Conservation (phyloP, 2,329 filamentous ascomycete genomes). For the Alternaria brassicicola region DNA sequence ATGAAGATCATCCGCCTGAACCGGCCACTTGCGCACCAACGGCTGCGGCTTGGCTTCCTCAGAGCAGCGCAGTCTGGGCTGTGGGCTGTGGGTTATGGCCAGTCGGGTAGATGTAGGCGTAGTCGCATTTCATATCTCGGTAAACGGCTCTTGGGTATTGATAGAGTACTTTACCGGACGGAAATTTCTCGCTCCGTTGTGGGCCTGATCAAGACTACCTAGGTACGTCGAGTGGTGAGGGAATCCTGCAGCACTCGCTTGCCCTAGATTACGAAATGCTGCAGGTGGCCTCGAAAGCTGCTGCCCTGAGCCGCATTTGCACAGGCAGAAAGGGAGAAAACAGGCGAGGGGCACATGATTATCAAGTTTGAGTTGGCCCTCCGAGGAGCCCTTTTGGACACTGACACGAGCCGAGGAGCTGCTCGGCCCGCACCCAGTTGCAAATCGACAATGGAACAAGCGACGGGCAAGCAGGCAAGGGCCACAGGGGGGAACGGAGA, state of each 20-base stretch:
- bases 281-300: slow-evolving; percentile 18
- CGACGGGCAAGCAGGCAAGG: slow-evolving; percentile 25
- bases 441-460: slow-evolving; percentile 41
- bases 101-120: slow-evolving; percentile 18
- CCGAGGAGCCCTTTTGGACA: slow-evolving; percentile 3
- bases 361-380: slow-evolving; percentile 9
- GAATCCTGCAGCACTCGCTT: slow-evolving; percentile 25
- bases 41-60: slow-evolving; percentile 24
- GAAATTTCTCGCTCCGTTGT: slow-evolving; percentile 41
- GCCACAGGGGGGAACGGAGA: slow-evolving; percentile 20
- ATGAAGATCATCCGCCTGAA: slow-evolving; percentile 27
- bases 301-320: slow-evolving; percentile 21
- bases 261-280: slow-evolving; percentile 22
- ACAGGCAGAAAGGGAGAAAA: slow-evolving; percentile 10
- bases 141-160: slow-evolving; percentile 18
- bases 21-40: slow-evolving; percentile 23
- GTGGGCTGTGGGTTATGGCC: slow-evolving; percentile 22
- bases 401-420: slow-evolving; percentile 32
- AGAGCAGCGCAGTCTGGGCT: slow-evolving; percentile 27
- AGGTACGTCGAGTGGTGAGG: slow-evolving; percentile 9
- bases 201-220: slow-evolving; percentile 17
- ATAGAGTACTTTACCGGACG: slow-evolving; percentile 28
- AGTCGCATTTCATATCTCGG: slow-evolving; percentile 22
- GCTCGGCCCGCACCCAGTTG: slow-evolving; percentile 47
- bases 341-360: slow-evolving; percentile 9